These are phyloP conservation scores for Sporothrix pseudoabietina DNA, from an alignment of 2,329 filamentous ascomycete genomes.

Conservation along the genomic window DNA sequence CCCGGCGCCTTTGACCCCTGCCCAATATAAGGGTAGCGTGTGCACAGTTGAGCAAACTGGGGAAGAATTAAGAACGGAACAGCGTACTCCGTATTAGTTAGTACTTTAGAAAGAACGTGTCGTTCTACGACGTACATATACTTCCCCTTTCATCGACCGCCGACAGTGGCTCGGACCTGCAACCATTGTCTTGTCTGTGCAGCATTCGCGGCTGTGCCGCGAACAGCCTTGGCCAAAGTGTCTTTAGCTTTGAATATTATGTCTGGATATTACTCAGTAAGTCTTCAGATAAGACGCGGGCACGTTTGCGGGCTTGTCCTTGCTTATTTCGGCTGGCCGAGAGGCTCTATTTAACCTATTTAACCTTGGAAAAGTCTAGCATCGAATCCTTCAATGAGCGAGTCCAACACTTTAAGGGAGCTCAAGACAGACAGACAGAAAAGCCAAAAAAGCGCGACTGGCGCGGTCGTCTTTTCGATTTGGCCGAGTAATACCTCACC, in stretches of 20 bases:
- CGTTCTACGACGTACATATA: background rate
- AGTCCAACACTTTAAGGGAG: background rate
- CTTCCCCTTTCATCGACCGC: background rate
- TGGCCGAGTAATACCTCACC: background rate
- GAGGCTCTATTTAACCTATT: constrained; percentile 9
- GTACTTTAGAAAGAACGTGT: background rate
- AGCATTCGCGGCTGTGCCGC: background rate
- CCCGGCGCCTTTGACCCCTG: constrained; percentile 27
- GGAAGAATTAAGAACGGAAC: background rate
- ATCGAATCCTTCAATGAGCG: constrained; percentile 10
- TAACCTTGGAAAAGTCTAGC: constrained; percentile 15
- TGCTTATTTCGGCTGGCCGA: constrained; percentile 16
- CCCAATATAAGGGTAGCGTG: background rate
- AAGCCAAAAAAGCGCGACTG: constrained; percentile 2
- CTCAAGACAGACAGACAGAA: background rate
- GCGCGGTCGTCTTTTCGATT: background rate
- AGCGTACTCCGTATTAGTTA: background rate
- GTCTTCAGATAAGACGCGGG: background rate
- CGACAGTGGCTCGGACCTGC: constrained; percentile 6
- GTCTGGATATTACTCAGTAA: background rate
- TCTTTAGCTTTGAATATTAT: background rate
- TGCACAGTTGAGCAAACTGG: constrained; percentile 6
- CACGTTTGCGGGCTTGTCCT: background rate
- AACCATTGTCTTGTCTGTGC: background rate
- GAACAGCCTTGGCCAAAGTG: constrained; percentile 13